These are phyloP conservation scores for Aureobasidium musti DNA, from an alignment of 2,329 filamentous ascomycete genomes.

Conservation along the genomic window DNA sequence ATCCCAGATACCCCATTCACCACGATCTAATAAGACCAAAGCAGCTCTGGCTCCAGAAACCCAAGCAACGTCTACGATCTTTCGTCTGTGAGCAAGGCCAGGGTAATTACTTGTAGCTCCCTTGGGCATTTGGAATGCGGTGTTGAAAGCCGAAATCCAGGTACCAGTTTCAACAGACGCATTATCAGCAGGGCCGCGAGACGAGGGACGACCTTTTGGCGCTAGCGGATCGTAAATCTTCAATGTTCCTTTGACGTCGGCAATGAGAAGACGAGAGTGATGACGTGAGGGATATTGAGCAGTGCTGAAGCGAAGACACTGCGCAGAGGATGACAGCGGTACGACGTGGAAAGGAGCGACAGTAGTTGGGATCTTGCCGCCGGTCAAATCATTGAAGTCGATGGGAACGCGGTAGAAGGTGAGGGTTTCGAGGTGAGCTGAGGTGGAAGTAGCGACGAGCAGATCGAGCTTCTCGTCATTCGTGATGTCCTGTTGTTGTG, in stretches of 20 bases:
- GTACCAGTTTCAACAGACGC: conserved; percentile 31
- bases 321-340: conserved; percentile 53
- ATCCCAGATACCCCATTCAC: conserved; percentile 58
- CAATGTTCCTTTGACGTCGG: conserved; percentile 54
- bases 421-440: conserved; percentile 45
- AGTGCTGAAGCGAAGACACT: conserved; percentile 57
- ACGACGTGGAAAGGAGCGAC: conserved; percentile 51
- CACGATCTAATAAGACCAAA: conserved; percentile 52
- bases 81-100: conserved; percentile 47
- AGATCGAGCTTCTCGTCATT: conserved; percentile 37
- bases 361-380: conserved; percentile 43
- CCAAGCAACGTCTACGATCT: conserved; percentile 54
- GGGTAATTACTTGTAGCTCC: conserved; percentile 33
- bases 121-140: conserved; percentile 34
- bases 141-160: conserved; percentile 38
- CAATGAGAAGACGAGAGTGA: conserved; percentile 58
- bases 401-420: conserved; percentile 47
- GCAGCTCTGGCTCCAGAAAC: conserved; percentile 50
- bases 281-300: conserved; percentile 55
- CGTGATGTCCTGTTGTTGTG: background rate
- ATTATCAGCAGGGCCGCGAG: conserved; percentile 33
- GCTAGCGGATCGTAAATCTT: conserved; percentile 57
- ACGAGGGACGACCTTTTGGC: conserved; percentile 33
- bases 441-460: conserved; percentile 42
- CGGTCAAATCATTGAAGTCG: conserved; percentile 35